A percentile compares a stretch with the other conserved stretches of the same genome.
Conservation (phyloP, 2,329 filamentous ascomycete species). For the Aspergillus aculeatus region DNA sequence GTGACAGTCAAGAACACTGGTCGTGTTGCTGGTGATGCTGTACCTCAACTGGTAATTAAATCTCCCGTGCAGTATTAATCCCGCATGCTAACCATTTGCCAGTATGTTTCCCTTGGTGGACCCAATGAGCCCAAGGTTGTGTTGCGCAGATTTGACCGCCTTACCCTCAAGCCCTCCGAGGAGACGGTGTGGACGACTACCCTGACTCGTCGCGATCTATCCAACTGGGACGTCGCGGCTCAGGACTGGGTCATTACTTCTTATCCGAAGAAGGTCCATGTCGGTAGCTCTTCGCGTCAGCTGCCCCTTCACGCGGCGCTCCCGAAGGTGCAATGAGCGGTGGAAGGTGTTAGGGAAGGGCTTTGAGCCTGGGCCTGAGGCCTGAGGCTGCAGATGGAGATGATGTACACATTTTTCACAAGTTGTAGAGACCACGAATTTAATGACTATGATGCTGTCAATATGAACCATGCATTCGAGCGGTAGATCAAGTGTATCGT, state of each 20-base stretch:
- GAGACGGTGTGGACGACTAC: slow-evolving; percentile 65
- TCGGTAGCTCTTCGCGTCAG: slow-evolving; percentile 60
- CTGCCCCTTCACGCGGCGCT: slow-evolving; percentile 49
- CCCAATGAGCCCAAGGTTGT: slow-evolving; percentile 64
- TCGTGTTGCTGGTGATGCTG: slow-evolving; percentile 49
- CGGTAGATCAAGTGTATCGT: background rate
- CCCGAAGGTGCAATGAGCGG: slow-evolving; percentile 25
- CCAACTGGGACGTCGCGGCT: slow-evolving; percentile 75
- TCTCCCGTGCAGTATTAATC: background rate
- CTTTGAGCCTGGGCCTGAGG: no score
- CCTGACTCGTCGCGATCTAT: slow-evolving; percentile 76
- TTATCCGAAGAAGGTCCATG: slow-evolving; percentile 59
- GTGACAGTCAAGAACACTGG: slow-evolving; percentile 55
- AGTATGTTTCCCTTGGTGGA: slow-evolving; percentile 77
- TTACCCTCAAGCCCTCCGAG: slow-evolving; percentile 69
- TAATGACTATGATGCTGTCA: background rate
- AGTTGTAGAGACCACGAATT: slow-evolving; percentile 9
- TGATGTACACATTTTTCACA: background rate
- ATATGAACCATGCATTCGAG: background rate
- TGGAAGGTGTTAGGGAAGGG: background rate
- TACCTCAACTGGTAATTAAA: slow-evolving; percentile 49
- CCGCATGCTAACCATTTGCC: slow-evolving; percentile 9
- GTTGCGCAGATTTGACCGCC: slow-evolving; percentile 78
- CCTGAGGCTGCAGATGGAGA: background rate
- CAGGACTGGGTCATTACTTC: slow-evolving; percentile 78